phyloP scores from a whole-genome alignment of 2,329 filamentous ascomycete species.

The Aureobasidium sp. region DNA sequence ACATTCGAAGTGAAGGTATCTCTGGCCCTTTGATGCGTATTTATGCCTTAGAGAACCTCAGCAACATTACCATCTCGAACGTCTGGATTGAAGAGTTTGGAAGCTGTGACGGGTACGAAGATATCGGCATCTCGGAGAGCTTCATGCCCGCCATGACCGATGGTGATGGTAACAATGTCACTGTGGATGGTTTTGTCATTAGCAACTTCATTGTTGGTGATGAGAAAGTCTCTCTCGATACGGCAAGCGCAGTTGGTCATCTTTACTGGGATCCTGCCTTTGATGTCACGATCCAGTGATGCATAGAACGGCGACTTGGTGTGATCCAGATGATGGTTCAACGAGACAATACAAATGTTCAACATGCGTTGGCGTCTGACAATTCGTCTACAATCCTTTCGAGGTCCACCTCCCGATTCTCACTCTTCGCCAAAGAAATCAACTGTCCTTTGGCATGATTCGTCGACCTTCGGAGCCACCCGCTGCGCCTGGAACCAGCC shows the following conservation, averaged over 20 bases:
- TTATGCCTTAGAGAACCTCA: background rate
- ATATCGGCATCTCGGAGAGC: background rate
- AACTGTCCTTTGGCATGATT: too few species aligned
- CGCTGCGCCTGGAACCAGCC: too few species aligned
- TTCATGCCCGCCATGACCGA: constrained; percentile 3
- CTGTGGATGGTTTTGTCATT: background rate
- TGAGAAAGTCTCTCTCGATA: background rate
- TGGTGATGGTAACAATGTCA: background rate
- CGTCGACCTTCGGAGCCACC: too few species aligned
- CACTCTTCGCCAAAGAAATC: too few species aligned
- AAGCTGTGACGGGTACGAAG: background rate
- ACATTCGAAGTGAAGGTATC: background rate
- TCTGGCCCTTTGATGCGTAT: constrained; percentile 1
- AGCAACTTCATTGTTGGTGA: background rate
- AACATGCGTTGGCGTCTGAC: background rate
- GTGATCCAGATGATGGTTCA: background rate
- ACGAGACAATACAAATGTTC: too few species aligned
- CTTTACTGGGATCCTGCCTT: background rate
- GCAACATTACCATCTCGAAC: background rate
- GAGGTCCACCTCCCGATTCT: too few species aligned
- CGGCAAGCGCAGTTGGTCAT: background rate
- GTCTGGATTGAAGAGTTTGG: constrained; percentile 3
- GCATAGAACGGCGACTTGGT: too few species aligned
- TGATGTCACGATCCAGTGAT: background rate
- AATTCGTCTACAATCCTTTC: too few species aligned